Evolutionary conservation across 371 early-diverging fungal genomes (phyloP).

Genomic region (Basidiobolus meristosporus): DNA sequence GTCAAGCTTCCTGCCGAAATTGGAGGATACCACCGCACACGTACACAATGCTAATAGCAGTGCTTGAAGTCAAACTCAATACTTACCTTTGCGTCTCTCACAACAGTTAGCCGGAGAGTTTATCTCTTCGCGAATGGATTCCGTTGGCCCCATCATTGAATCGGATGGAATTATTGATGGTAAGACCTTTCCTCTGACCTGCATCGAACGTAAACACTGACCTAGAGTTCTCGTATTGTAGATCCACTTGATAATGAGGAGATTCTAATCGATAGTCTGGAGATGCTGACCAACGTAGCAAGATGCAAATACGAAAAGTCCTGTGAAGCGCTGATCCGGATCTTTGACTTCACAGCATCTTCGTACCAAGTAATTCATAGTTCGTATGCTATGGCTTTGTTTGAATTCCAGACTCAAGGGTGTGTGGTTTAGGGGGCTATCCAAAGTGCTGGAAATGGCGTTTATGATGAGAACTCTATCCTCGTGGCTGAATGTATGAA

Average conservation of each 20-base stretch:
- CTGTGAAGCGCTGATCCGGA: slow-evolving; percentile 22
- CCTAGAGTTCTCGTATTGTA: background rate
- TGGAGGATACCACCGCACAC: slow-evolving; percentile 15
- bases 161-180: slow-evolving; percentile 33
- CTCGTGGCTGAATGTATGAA: background rate
- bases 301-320: slow-evolving; percentile 51
- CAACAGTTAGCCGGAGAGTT: slow-evolving; percentile 14
- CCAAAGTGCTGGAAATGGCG: background rate
- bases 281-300: slow-evolving; percentile 50
- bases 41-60: slow-evolving; percentile 5
- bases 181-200: slow-evolving; percentile 4
- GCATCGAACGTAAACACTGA: too few species aligned
- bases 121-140: slow-evolving; percentile 26
- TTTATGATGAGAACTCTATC: background rate
- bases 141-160: slow-evolving; percentile 26
- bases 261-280: slow-evolving; percentile 38
- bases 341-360: slow-evolving; percentile 39
- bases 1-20: slow-evolving; percentile 16
- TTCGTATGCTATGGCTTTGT: slow-evolving; percentile 5
- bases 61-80: slow-evolving; percentile 2
- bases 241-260: slow-evolving; percentile 63
- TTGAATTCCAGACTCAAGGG: slow-evolving; percentile 3
- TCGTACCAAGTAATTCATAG: slow-evolving; percentile 52
- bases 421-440: background rate
- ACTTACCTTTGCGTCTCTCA: slow-evolving; percentile 1